Evolutionary conservation across 2,329 filamentous ascomycete genomes (phyloP).

Genomic region (Stagonosporopsis rhizophila): DNA sequence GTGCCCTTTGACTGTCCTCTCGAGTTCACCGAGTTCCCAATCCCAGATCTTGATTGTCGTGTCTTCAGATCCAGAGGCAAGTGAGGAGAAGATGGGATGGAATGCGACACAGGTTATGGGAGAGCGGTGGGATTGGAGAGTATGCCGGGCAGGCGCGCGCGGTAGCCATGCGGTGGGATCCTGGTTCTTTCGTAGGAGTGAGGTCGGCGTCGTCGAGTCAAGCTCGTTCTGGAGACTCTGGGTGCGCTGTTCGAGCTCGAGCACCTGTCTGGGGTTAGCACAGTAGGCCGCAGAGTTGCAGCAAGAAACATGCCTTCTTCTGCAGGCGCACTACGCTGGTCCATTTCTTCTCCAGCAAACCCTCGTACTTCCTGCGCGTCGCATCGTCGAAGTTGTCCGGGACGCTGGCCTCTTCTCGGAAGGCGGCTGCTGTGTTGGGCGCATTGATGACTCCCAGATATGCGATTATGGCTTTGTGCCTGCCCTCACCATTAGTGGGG

Average conservation of each 20-base stretch:
- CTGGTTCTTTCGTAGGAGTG: conserved; percentile 79
- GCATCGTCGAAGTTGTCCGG: conserved; percentile 76
- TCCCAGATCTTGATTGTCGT: conserved; percentile 97
- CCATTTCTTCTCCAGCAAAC: conserved; percentile 97
- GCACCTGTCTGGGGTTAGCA: conserved; percentile 67
- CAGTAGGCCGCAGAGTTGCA: not conserved
- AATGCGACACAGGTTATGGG: conserved; percentile 89
- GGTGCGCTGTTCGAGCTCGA: conserved; percentile 86
- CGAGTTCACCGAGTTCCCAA: conserved; percentile 90
- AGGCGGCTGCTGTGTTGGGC: conserved; percentile 69
- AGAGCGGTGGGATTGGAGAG: conserved; percentile 80
- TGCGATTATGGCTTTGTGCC: conserved; percentile 92
- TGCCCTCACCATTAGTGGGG: conserved; percentile 50
- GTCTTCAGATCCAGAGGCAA: conserved; percentile 91
- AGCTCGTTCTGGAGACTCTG: conserved; percentile 79
- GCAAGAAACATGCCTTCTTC: conserved; percentile 73
- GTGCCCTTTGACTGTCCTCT: conserved; percentile 89
- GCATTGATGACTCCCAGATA: conserved; percentile 81
- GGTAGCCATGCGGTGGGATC: conserved; percentile 89
- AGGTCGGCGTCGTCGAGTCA: conserved; percentile 80
- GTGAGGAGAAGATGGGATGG: conserved; percentile 87
- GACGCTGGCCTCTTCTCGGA: conserved; percentile 79
- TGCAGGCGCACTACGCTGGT: conserved; percentile 92
- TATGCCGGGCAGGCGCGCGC: conserved; percentile 79
- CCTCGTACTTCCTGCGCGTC: conserved; percentile 93